phyloP scores from a whole-genome alignment of 345 rosid species.

The Aurinia saxatilis region DNA sequence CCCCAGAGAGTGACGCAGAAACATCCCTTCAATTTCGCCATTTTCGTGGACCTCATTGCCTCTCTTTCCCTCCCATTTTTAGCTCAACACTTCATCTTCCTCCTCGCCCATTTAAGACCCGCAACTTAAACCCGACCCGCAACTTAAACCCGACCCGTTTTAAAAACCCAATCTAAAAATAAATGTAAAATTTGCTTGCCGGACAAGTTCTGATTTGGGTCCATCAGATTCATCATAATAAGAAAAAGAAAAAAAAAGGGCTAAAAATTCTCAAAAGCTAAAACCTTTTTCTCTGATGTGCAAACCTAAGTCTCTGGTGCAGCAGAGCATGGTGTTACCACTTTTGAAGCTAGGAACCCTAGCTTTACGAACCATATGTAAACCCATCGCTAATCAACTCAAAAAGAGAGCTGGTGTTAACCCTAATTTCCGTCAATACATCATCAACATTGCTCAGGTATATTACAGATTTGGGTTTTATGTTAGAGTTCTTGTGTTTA shows the following conservation, averaged over 20 bases:
- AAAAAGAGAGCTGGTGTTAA: slow-evolving; percentile 65
- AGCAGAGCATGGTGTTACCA: slow-evolving; percentile 44
- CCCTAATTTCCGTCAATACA: slow-evolving; percentile 65
- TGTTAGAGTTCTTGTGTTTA: neutral
- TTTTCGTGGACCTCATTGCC: slow-evolving; percentile 34
- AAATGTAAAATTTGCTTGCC: slow-evolving; percentile 8
- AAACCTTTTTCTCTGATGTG: neutral
- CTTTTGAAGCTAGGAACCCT: slow-evolving; percentile 71
- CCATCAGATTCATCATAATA: too few relatives aligned
- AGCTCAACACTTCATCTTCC: too few relatives aligned
- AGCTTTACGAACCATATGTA: slow-evolving; percentile 57
- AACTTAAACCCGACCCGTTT: slow-evolving; percentile 7
- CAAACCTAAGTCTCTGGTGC: slow-evolving; percentile 4
- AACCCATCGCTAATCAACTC: slow-evolving; percentile 78
- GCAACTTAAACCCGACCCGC: slow-evolving; percentile 5
- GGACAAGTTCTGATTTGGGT: slow-evolving; percentile 13
- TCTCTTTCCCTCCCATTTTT: slow-evolving; percentile 29
- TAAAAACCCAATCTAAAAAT: neutral
- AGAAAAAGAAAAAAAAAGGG: too few relatives aligned
- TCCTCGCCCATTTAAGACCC: too few relatives aligned
- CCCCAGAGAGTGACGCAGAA: slow-evolving; percentile 26
- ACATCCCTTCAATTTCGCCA: slow-evolving; percentile 33
- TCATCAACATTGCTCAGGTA: slow-evolving; percentile 76
- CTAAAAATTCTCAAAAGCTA: neutral
- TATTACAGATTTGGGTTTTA: neutral